Evolutionary conservation across 768 basidiomycete species (phyloP).

Genomic region (Cyathus striatus): DNA sequence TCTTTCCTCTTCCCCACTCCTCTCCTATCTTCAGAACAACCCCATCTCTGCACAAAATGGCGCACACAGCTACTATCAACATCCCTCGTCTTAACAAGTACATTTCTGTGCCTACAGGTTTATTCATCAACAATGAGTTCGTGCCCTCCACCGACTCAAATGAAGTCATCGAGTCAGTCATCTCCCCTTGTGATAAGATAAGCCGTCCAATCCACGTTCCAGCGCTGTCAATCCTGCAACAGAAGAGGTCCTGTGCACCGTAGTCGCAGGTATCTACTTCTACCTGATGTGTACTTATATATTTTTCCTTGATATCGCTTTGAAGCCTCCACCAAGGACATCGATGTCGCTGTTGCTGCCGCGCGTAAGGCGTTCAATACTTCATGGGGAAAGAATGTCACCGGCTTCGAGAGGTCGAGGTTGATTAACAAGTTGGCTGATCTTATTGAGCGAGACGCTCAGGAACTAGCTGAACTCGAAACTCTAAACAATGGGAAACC

Average conservation of each 20-base stretch:
- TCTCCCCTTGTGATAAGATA: constrained; percentile 12
- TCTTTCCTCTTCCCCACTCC: constrained; percentile 7
- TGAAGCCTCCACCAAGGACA: constrained; percentile 65
- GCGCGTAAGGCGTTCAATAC: constrained; percentile 81
- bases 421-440: constrained; percentile 85
- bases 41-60: constrained; percentile 32
- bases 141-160: constrained; percentile 67
- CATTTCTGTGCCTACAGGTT: constrained; percentile 69
- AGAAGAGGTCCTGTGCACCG: constrained; percentile 65
- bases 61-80: constrained; percentile 32
- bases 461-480: constrained; percentile 82
- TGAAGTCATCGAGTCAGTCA: constrained; percentile 57
- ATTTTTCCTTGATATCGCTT: neutral
- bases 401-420: constrained; percentile 76
- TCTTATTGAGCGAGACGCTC: constrained; percentile 79
- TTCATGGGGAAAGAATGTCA: constrained; percentile 86
- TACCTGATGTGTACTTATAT: neutral
- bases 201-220: constrained; percentile 11
- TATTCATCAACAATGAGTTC: constrained; percentile 92
- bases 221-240: constrained; percentile 82
- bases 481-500: constrained; percentile 90
- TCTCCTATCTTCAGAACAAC: constrained; percentile 6
- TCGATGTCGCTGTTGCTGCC: constrained; percentile 79
- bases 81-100: constrained; percentile 39
- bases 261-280: constrained; percentile 48